Conservation (phyloP, 2,329 filamentous ascomycete genomes). For the Diaporthe sp. region DNA sequence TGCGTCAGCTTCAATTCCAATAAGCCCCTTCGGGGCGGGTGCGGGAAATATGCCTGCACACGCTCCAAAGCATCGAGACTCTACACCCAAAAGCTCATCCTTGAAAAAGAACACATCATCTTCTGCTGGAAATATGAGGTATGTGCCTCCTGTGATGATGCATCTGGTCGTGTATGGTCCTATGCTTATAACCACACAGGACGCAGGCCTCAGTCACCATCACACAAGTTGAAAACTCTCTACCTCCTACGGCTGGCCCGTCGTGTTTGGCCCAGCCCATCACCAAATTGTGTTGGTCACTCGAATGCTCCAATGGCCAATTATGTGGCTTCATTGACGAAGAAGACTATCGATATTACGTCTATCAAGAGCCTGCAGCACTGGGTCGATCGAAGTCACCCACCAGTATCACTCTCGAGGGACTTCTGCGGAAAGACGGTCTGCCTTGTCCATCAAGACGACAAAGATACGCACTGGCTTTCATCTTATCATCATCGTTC, state of each 20-base stretch:
- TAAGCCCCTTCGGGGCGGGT: background rate
- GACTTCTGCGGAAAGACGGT: background rate
- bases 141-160: background rate
- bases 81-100: background rate
- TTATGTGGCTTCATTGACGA: background rate
- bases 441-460: background rate
- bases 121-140: background rate
- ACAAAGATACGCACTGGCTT: background rate
- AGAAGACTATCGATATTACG: background rate
- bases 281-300: background rate
- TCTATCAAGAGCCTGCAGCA: background rate
- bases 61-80: background rate
- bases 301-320: background rate
- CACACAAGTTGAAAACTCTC: background rate
- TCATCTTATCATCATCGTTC: background rate
- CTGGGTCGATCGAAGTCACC: background rate
- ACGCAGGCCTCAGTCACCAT: background rate
- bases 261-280: background rate
- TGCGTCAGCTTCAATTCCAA: background rate
- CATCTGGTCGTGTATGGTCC: too few species aligned
- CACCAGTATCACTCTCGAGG: background rate
- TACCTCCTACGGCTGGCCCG: background rate
- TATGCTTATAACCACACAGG: background rate
- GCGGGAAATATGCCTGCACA: background rate
- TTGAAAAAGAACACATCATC: background rate